Evolutionary conservation across 1,139 yeast species (phyloP), one percentile per base, ranked within the genome.

Genomic region (Meyerozyma guilliermondii): DNA sequence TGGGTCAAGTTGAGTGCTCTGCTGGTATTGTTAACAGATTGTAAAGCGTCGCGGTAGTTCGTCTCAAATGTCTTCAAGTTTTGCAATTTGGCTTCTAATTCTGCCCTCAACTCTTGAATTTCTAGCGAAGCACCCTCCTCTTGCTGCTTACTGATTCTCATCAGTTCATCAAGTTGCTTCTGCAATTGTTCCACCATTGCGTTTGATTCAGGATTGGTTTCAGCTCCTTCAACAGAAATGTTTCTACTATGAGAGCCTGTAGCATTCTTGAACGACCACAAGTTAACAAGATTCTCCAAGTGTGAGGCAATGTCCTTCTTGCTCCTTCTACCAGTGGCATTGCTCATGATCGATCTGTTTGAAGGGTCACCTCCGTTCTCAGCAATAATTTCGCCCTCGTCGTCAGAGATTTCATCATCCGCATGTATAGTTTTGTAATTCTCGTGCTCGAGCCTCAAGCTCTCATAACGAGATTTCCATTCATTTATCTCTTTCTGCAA

Each of bases 1-100:
- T 87, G 88, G 13, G 92, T 83, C 53, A 82, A 59, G 47, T 78
- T 79, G 45, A 88, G 72, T 0, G 96, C 96, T 50, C 77, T 79
- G 45, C 86, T 83, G 9, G 92, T 82, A 57, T 82, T 86, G 53
- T 78, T 80, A 24, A 87, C 84, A 31, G 88, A 80, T 51, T 79
- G 81, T 47, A 86, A 62, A 1, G 94, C 85, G 53, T 82, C 81
- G 46, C 78, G 78, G 62, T 85, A 86, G 54, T 84, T 83, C 5
- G 66, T 74, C 56, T 72, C 78, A 45, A 67, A 62, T 9, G 55
- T 55, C 46, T 59, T 83, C 72, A 59, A 71, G 47, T 60, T 55
- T 22, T 52, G 48, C 38, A 61, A 46, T 45, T 60, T 71, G 16
- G 54, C 57, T 11, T 50, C 53, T 48, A 72, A 61, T 40, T 70